Evolutionary conservation across 2,329 filamentous ascomycete genomes (phyloP).

Genomic region (Calycina herbarum): DNA sequence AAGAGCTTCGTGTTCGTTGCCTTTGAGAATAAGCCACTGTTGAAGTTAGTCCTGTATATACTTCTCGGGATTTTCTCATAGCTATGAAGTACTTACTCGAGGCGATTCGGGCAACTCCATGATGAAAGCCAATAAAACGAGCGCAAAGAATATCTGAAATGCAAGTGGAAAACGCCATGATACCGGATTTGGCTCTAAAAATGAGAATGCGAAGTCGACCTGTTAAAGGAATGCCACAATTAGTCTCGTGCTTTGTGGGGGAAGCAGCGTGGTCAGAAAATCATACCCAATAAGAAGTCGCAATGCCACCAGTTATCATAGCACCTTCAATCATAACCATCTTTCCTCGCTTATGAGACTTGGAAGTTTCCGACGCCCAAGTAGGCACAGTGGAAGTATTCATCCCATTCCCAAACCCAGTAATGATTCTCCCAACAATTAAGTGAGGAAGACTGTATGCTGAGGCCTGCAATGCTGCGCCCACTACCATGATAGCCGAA

Average conservation of each 20-base stretch:
- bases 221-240: not conserved
- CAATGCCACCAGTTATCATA: slow-evolving; percentile 57
- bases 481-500: slow-evolving; percentile 57
- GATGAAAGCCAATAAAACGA: slow-evolving; percentile 56
- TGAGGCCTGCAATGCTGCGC: slow-evolving; percentile 47
- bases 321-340: slow-evolving; percentile 62
- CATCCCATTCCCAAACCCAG: slow-evolving; percentile 52
- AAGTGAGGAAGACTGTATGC: slow-evolving; percentile 51
- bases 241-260: not conserved
- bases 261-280: not conserved
- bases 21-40: slow-evolving; percentile 46
- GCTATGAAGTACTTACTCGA: slow-evolving; percentile 27
- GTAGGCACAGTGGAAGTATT: slow-evolving; percentile 53
- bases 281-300: slow-evolving; percentile 57
- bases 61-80: too few species aligned
- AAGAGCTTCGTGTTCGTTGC: slow-evolving; percentile 45
- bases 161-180: slow-evolving; percentile 62
- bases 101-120: slow-evolving; percentile 54
- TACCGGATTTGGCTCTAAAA: slow-evolving; percentile 47
- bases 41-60: not conserved
- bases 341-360: slow-evolving; percentile 57
- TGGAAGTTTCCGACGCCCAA: slow-evolving; percentile 62
- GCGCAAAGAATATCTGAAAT: slow-evolving; percentile 57
- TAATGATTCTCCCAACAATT: slow-evolving; percentile 52
- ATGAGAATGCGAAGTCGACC: slow-evolving; percentile 54